phyloP scores from a whole-genome alignment of 192 early-diverging fungal genomes.

The Podila epicladia region DNA sequence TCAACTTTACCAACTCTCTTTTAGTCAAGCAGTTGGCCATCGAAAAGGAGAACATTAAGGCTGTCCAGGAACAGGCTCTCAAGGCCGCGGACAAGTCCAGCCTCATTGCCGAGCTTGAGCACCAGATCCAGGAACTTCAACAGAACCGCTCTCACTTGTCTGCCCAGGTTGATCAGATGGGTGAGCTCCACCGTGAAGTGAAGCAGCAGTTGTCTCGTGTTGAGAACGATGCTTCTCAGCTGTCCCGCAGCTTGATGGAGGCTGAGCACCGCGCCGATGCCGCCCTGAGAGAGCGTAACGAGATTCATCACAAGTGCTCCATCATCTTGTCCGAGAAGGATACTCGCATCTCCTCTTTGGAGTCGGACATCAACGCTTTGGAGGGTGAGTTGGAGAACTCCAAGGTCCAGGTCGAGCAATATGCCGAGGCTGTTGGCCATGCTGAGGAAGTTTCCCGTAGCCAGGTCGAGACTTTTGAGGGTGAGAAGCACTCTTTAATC shows the following conservation, averaged over 20 bases:
- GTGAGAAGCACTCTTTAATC: conserved; percentile 22
- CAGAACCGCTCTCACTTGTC: conserved; percentile 34
- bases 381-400: conserved; percentile 18
- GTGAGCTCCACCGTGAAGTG: conserved; percentile 26
- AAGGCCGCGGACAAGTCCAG: conserved; percentile 25
- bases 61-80: conserved; percentile 22
- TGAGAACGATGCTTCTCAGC: conserved; percentile 25
- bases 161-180: conserved; percentile 26
- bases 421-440: conserved; percentile 9
- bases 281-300: conserved; percentile 39
- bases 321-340: conserved; percentile 39
- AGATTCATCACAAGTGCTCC: conserved; percentile 38
- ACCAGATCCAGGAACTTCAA: conserved; percentile 43
- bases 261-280: conserved; percentile 46
- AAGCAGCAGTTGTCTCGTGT: conserved; percentile 31
- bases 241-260: conserved; percentile 26
- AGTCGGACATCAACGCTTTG: conserved; percentile 4
- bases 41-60: conserved; percentile 51
- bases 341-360: conserved; percentile 6
- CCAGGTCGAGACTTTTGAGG: conserved; percentile 14
- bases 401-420: conserved; percentile 21
- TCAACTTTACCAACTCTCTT: conserved; percentile 56
- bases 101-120: conserved; percentile 18
- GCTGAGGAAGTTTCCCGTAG: conserved; percentile 15
- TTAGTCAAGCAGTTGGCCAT: conserved; percentile 54